Evolutionary conservation across 2,329 filamentous ascomycete species (phyloP).

Genomic region (Gliomastix tumulicola): DNA sequence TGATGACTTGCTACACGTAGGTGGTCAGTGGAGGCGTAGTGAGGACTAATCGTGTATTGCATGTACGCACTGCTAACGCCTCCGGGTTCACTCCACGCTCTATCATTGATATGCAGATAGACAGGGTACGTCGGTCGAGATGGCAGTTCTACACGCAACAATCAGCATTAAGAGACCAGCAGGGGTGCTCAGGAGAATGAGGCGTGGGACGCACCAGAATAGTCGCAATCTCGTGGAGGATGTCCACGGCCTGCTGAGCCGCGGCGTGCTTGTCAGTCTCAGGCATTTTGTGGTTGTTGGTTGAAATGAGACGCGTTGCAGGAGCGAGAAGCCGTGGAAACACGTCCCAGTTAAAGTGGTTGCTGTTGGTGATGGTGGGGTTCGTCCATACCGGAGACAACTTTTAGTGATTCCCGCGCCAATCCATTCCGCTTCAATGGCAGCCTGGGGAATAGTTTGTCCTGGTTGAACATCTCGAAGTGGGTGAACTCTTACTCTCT

Average conservation of each 20-base stretch:
- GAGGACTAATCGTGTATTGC: too few species aligned
- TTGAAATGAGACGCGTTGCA: not conserved
- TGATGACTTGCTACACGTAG: conserved; percentile 44
- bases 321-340: too few species aligned
- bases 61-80: conserved; percentile 72
- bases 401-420: too few species aligned
- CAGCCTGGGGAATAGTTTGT: too few species aligned
- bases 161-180: too few species aligned
- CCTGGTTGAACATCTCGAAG: too few species aligned
- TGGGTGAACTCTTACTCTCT: too few species aligned
- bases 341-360: too few species aligned
- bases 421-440: too few species aligned
- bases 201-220: conserved; percentile 65
- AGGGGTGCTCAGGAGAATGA: too few species aligned
- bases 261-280: conserved; percentile 61
- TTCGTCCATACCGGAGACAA: too few species aligned
- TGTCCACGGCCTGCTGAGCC: conserved; percentile 76
- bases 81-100: conserved; percentile 97
- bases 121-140: conserved; percentile 82
- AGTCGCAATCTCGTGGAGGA: conserved; percentile 78
- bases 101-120: conserved; percentile 92
- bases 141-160: conserved; percentile 97
- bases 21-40: not conserved
- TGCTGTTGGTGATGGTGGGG: too few species aligned
- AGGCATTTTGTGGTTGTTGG: conserved; percentile 31